Conservation (phyloP, 2,329 filamentous ascomycete species). For the Claviceps africana region DNA sequence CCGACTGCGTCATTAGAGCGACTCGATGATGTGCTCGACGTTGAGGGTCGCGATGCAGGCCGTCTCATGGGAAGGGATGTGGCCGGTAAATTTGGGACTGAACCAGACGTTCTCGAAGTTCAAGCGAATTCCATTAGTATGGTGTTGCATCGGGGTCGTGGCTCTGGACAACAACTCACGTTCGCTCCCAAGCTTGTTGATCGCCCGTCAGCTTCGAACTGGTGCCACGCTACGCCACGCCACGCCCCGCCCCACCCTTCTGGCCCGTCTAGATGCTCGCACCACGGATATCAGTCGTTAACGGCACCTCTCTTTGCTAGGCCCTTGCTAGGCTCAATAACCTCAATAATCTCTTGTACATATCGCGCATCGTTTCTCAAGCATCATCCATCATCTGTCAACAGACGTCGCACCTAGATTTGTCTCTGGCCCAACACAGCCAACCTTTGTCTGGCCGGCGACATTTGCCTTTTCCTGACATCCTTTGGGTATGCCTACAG, state of each 20-base stretch:
- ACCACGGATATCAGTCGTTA: no score
- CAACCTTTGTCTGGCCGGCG: background rate
- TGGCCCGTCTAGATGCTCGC: no score
- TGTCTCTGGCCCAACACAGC: background rate
- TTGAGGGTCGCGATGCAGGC: background rate
- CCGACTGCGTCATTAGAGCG: slow-evolving; percentile 53
- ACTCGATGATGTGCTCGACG: slow-evolving; percentile 7
- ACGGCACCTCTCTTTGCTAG: background rate
- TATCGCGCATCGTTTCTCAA: background rate
- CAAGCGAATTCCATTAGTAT: background rate
- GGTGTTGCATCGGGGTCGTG: background rate
- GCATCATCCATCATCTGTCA: background rate
- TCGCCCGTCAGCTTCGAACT: background rate
- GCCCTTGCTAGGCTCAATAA: no score
- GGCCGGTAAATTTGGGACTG: background rate
- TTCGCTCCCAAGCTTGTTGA: background rate
- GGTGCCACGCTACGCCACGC: no score
- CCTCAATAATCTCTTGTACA: background rate
- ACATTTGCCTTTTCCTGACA: background rate
- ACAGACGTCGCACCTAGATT: background rate
- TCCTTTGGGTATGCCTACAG: slow-evolving; percentile 32
- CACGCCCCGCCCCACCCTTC: background rate
- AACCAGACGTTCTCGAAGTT: background rate
- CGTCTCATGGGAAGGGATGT: background rate
- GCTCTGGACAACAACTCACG: background rate